Evolutionary conservation across 1,284 basidiomycete species (phyloP).

Genomic region (Somion occarium): DNA sequence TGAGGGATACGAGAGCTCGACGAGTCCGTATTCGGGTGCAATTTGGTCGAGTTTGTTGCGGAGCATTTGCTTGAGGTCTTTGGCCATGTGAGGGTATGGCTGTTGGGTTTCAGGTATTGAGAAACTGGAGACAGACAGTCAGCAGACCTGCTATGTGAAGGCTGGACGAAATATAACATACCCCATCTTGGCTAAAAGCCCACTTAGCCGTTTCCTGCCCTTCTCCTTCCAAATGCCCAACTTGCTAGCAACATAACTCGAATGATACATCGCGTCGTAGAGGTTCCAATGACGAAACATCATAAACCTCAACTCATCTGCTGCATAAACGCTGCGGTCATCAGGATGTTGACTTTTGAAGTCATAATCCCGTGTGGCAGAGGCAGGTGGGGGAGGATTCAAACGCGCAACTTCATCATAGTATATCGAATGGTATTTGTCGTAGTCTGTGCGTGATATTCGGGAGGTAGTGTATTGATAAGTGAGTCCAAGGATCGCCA

Average conservation of each 20-base stretch:
- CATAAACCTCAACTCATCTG: constrained; percentile 90
- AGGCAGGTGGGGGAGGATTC: constrained; percentile 54
- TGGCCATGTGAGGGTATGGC: constrained; percentile 93
- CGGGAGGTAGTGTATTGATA: constrained; percentile 87
- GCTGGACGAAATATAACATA: constrained; percentile 35
- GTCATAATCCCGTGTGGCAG: constrained; percentile 34
- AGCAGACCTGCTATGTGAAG: neutral
- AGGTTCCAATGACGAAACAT: constrained; percentile 97
- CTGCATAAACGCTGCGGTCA: constrained; percentile 74
- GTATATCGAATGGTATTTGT: constrained; percentile 74
- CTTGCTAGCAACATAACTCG: constrained; percentile 92
- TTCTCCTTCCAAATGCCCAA: constrained; percentile 96
- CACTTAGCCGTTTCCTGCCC: constrained; percentile 85
- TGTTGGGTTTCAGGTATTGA: constrained; percentile 94
- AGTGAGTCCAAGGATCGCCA: constrained; percentile 92
- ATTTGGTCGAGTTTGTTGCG: constrained; percentile 83
- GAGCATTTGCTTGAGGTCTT: constrained; percentile 85
- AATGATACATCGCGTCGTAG: constrained; percentile 98
- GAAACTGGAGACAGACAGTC: constrained; percentile 49
- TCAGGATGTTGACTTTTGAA: constrained; percentile 63
- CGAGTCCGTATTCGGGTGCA: constrained; percentile 95
- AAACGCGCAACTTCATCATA: constrained; percentile 88
- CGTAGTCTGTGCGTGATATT: constrained; percentile 86
- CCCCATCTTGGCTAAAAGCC: constrained; percentile 99
- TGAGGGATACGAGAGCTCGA: constrained; percentile 90